Evolutionary conservation across 2,329 filamentous ascomycete genomes (phyloP), one percentile per base, ranked within the genome.

Genomic region (Colletotrichum somersetense): DNA sequence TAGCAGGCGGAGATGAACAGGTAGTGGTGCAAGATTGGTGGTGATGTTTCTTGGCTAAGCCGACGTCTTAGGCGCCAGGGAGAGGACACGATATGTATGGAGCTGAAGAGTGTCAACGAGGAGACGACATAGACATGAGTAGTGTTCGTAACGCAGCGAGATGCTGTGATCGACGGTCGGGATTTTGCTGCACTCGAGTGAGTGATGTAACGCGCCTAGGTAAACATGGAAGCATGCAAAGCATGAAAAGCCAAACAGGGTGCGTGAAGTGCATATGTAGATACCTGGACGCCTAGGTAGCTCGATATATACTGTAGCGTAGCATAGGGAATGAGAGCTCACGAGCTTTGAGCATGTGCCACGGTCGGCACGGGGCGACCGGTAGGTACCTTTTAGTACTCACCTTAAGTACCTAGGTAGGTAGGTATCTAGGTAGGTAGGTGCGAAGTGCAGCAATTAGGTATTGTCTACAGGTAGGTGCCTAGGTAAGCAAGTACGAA

Each of bases 311-410:
- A 30, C 30, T 20, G 44, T 46, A 46, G 42, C 44, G 40, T 42
- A 44, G 30, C 16, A 6, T 44, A 62, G n/a, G 26, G 55, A 53
- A 38, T 46, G 4, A 44, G 53, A 71, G 69, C 72, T 74, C 73
- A 74, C 66, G 66, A 70, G 71, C 66, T 74, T 48, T 64, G 67
- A 63, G 59, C 71, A 73, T 74, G 73, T 73, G 73, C 71, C 66
- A 58, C 58, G 23, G 53, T 11, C 40, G 44, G 62, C 67, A 66
- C 30, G 62, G 53, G 59, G 66, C 52, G 23, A 46, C 23, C 42
- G 23, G 56, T 20, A 42, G 18, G 6, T 42, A 59, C 18, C 33
- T 23, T 57, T 44, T 59, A 38, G 56, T 18, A 58, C 40, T 8
- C 8, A 12, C 8, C 11, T 38, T 10, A 38, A 5, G 35, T 38